Evolutionary conservation across 305 asterid species (phyloP).

Genomic region (Nicotiana rustica): DNA sequence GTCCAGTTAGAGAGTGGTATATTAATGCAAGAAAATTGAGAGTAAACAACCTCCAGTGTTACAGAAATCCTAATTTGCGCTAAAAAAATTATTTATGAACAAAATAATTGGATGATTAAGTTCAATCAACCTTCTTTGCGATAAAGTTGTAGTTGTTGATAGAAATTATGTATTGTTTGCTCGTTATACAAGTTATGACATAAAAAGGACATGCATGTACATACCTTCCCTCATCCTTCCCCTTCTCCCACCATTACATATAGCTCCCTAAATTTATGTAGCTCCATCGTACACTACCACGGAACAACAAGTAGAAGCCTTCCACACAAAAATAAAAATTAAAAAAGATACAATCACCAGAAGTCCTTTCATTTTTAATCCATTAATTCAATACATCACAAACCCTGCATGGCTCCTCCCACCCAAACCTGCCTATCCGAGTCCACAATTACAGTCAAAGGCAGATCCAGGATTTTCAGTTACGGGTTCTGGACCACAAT

Average conservation of each 20-base stretch:
- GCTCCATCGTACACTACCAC: background rate
- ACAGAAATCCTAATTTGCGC: background rate
- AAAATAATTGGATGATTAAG: background rate
- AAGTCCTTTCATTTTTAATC: background rate
- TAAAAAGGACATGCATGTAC: background rate
- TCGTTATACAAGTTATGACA: background rate
- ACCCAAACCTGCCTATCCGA: background rate
- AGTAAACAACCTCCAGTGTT: background rate
- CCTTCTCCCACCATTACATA: background rate
- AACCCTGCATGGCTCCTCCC: background rate
- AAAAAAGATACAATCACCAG: background rate
- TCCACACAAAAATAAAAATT: background rate
- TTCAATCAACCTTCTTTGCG: background rate
- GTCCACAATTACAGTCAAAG: background rate
- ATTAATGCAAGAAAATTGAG: background rate
- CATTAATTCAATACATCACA: background rate
- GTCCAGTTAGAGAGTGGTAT: background rate
- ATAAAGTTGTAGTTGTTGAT: background rate
- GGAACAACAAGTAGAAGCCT: background rate
- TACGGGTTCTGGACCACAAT: no score
- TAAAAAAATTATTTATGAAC: background rate
- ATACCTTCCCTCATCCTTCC: background rate
- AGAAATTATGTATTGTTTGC: background rate
- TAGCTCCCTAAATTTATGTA: background rate
- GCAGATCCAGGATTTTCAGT: no score